Evolutionary conservation across 768 basidiomycete genomes (phyloP).

Genomic region (Hericium erinaceus): DNA sequence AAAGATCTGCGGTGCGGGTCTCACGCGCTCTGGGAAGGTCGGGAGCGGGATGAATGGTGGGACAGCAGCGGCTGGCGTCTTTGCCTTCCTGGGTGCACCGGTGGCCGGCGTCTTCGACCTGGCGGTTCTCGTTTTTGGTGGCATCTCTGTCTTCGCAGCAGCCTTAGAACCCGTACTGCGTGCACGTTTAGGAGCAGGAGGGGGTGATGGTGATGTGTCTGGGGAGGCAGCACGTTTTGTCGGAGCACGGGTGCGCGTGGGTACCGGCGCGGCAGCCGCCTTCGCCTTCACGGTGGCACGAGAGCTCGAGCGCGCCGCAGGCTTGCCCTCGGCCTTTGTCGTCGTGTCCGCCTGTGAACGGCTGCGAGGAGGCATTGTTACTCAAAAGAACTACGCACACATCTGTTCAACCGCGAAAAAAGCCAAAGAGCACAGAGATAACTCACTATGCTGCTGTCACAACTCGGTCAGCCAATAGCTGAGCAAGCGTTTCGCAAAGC

Average conservation of each 20-base stretch:
- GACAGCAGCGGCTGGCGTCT: neutral
- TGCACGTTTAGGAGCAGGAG: neutral
- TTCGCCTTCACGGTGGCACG: neutral
- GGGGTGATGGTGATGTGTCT: neutral
- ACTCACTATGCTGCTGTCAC: too few relatives aligned
- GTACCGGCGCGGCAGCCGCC: neutral
- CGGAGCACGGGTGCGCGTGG: neutral
- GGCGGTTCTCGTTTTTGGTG: neutral
- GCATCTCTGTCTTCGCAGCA: neutral
- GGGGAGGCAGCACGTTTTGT: conserved; percentile 1
- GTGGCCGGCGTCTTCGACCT: neutral
- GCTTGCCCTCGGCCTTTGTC: neutral
- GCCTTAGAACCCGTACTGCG: neutral
- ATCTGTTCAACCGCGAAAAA: too few relatives aligned
- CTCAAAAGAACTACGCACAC: too few relatives aligned
- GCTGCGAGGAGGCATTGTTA: neutral
- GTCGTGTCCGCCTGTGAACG: neutral
- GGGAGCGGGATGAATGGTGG: conserved; percentile 49
- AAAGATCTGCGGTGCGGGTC: conserved; percentile 68
- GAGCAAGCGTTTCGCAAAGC: too few relatives aligned
- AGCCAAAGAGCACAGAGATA: too few relatives aligned
- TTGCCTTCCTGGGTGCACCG: neutral
- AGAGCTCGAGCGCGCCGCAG: neutral
- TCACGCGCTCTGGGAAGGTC: conserved; percentile 39
- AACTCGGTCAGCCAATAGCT: too few relatives aligned